Evolutionary conservation across 352 stramenopile species (phyloP).

Genomic region (Thalassiosira oceanica): DNA sequence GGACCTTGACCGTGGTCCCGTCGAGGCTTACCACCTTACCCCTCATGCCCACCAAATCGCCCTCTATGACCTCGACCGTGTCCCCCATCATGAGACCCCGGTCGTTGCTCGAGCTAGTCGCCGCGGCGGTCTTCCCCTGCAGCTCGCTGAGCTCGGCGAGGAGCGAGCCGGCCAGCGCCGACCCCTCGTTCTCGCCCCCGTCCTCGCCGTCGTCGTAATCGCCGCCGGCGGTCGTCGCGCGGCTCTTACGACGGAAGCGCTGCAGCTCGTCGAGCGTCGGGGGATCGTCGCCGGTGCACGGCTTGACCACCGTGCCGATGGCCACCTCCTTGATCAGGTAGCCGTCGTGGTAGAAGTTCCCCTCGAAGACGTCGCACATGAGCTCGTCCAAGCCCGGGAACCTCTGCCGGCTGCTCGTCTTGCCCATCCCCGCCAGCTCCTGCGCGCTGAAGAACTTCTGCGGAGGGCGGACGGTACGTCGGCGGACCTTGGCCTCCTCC

Average conservation of each 20-base stretch:
- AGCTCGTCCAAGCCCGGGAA: conserved; percentile 70
- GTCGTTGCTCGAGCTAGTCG: conserved; percentile 28
- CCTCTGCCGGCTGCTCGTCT: conserved; percentile 52
- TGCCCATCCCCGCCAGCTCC: conserved; percentile 71
- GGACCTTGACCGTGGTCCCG: conserved; percentile 79
- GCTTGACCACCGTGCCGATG: conserved; percentile 79
- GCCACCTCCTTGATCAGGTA: conserved; percentile 82
- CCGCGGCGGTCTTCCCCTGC: conserved; percentile 60
- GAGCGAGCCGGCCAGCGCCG: conserved; percentile 73
- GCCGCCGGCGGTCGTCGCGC: conserved; percentile 41
- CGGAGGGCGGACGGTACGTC: conserved; percentile 68
- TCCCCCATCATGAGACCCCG: conserved; percentile 78
- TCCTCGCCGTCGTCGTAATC: conserved; percentile 53
- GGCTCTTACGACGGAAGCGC: conserved; percentile 64
- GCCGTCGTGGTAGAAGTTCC: conserved; percentile 80
- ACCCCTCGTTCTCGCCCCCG: conserved; percentile 75
- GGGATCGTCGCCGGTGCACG: conserved; percentile 71
- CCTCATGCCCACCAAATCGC: conserved; percentile 80
- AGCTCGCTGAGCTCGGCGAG: conserved; percentile 80
- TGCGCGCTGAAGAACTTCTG: conserved; percentile 82
- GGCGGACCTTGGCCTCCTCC: conserved; percentile 72
- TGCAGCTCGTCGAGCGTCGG: conserved; percentile 82
- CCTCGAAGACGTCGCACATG: conserved; percentile 79
- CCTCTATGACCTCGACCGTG: conserved; percentile 82
- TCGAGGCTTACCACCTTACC: conserved; percentile 82